phyloP scores from a whole-genome alignment of 306 rosid species.

The Spatholobus suberectus region DNA sequence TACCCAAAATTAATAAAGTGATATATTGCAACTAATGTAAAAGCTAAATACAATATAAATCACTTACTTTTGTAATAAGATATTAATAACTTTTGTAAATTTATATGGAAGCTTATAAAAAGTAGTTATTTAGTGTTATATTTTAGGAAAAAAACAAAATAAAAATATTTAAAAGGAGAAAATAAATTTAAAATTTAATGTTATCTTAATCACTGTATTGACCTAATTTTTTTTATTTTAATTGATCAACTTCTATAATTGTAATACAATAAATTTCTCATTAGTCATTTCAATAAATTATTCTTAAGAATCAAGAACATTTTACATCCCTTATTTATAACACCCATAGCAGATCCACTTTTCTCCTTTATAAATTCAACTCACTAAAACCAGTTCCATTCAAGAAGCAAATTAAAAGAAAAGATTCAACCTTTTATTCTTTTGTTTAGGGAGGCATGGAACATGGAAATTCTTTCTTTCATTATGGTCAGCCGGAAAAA shows the following conservation, averaged over 20 bases:
- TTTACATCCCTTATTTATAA: background rate
- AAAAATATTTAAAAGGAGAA: background rate
- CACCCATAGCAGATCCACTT: background rate
- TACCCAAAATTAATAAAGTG: too few species aligned
- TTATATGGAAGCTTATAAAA: background rate
- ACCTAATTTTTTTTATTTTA: background rate
- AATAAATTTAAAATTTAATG: background rate
- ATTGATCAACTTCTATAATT: background rate
- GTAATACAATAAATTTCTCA: background rate
- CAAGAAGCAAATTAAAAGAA: background rate
- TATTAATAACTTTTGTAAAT: too few species aligned
- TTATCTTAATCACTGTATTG: background rate
- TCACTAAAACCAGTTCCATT: background rate
- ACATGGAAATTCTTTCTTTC: constrained; percentile 18
- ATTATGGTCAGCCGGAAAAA: constrained; percentile 31
- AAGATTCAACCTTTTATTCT: background rate
- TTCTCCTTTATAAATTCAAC: background rate
- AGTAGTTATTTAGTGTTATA: background rate
- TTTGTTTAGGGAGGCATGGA: constrained; percentile 35
- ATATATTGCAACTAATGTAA: too few species aligned
- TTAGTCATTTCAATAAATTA: background rate
- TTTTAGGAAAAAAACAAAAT: background rate
- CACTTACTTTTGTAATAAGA: too few species aligned
- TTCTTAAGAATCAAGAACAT: background rate
- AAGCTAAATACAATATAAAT: too few species aligned